Base-by-base conservation (phyloP, 192 early-diverging fungal species). In the Podila horticola region DNA sequence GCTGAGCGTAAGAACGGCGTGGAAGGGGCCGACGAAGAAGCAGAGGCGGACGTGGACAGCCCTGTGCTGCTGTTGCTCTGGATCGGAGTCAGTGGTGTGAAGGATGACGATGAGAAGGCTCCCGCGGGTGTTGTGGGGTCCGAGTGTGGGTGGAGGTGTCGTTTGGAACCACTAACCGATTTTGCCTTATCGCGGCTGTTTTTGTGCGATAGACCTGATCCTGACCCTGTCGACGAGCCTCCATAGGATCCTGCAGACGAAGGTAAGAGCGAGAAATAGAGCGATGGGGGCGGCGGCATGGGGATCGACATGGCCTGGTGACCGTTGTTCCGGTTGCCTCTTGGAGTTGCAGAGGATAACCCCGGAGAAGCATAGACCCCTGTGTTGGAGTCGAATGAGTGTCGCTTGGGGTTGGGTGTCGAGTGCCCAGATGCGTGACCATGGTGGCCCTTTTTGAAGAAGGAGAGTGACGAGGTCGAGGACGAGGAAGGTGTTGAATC, bases 301-400 rank as follows among this genome's bases (percentile, higher is more conserved):
- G 75, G 75, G 24, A 72, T 72, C 15, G 75, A 77, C 75, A 77
- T 71, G 11, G 69, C 75, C 34, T 77, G 75, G 61, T 79, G 59
- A 49, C 70, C 75, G 57, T 79, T 79, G 41, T 65, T 69, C 12
- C 75, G 64, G 58, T 79, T 79, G 41, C 75, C 75, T 22, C 75
- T 58, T 1, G 75, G 75, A 10, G 71, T 72, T 19, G 75, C 69
- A 4, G 49, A 71, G 30, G 64, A 70, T 15, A 28, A 57, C 17
- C 36, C 30, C 3, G 67, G 30, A 22, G 66, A 57, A 13, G 62
- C 33, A 36, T 77, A 66, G n/a, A 50, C 19, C 29, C 45, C 34
- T 41, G 62, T 31, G 29, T 26, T 62, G 19, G 62, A 72, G 58
- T 77, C 75, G 31, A 70, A 13, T 5, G 68, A 62, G 19, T 71